Base-by-base conservation (phyloP, 2,329 filamentous ascomycete species). In the Arthroderma sp. region DNA sequence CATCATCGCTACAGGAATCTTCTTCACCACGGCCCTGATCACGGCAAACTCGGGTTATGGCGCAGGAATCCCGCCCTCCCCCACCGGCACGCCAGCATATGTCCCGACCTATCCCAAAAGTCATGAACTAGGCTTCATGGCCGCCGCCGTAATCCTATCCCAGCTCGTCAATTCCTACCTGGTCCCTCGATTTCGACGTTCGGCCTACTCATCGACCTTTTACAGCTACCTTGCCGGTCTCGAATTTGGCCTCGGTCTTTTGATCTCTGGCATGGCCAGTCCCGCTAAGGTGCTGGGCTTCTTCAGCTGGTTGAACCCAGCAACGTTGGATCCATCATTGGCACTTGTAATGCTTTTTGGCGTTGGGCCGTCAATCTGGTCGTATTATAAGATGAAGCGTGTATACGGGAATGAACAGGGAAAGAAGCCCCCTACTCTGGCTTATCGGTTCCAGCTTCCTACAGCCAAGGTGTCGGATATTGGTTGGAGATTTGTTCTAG, bases 261-360 rank as follows among this genome's bases (percentile, higher is more conserved):
- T 72, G 30, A 65, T 74, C 38, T 67, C 67, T 3, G 70, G 70
- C 10, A 74, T 75, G 72, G 63, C 70, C 0, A 60, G 69, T 29
- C 64, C 72, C 0, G 57, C 59, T 0, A 75, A 75, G 52, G 69
- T 74, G 1, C 55, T 70, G 10, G 59, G 68, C 1, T 75, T 75
- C 55, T 70, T 75, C 40, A 61, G 61, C 29, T 56, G 67, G 11
- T 64, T 67, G 5, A 63, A 70, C 5, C 51, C 58, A 2, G 54
- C 65, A 31, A 60, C 60, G 3, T 72, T 70, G 55, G 72, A 75
- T 52, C 72, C 72, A 0, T 73, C 70, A 0, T 59, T 75, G 27
- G 61, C 58, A 0, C 55, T 74, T 22, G 58, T 75, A 1, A 65
- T 74, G 8, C 44, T 72, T 15, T 72, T 73, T 50, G 72, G 63